These are phyloP conservation scores for Sapria himalayana DNA, from an alignment of 345 rosid species.

Conservation along the genomic window DNA sequence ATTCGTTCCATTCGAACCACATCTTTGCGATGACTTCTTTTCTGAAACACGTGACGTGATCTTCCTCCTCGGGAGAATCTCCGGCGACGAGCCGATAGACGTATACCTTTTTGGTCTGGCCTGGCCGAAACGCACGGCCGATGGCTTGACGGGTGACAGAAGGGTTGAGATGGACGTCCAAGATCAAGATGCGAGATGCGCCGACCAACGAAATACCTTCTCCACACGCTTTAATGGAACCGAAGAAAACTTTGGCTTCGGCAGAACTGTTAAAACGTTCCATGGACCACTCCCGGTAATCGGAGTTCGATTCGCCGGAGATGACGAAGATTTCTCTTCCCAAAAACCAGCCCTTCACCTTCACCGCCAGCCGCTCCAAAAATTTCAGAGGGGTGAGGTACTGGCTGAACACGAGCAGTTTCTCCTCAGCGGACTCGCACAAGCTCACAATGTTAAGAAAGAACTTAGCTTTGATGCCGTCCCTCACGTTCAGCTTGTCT, in stretches of 20 bases:
- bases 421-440: slow-evolving; percentile 48
- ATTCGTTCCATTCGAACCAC: slow-evolving; percentile 93
- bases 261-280: slow-evolving; percentile 52
- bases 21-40: slow-evolving; percentile 68
- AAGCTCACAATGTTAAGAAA: slow-evolving; percentile 43
- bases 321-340: slow-evolving; percentile 51
- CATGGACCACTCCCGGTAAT: slow-evolving; percentile 55
- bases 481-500: slow-evolving; percentile 25
- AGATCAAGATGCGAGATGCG: slow-evolving; percentile 55
- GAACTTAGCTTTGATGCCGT: slow-evolving; percentile 69
- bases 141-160: slow-evolving; percentile 95
- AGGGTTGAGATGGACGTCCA: slow-evolving; percentile 83
- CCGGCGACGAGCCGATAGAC: slow-evolving; percentile 55
- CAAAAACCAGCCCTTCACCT: slow-evolving; percentile 34
- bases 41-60: slow-evolving; percentile 32
- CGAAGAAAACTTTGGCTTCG: slow-evolving; percentile 65
- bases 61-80: slow-evolving; percentile 62
- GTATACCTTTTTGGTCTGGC: slow-evolving; percentile 62
- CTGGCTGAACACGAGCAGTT: slow-evolving; percentile 71
- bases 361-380: slow-evolving; percentile 33
- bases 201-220: slow-evolving; percentile 95
- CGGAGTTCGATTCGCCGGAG: slow-evolving; percentile 55
- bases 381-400: slow-evolving; percentile 50
- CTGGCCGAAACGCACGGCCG: slow-evolving; percentile 74
- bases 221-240: slow-evolving; percentile 85